Percentiles rank a stretch among this genome's conserved stretches.
These are phyloP conservation scores for Kokia cookei DNA, from an alignment of 441 rosid genomes.

Conservation along the genomic window DNA sequence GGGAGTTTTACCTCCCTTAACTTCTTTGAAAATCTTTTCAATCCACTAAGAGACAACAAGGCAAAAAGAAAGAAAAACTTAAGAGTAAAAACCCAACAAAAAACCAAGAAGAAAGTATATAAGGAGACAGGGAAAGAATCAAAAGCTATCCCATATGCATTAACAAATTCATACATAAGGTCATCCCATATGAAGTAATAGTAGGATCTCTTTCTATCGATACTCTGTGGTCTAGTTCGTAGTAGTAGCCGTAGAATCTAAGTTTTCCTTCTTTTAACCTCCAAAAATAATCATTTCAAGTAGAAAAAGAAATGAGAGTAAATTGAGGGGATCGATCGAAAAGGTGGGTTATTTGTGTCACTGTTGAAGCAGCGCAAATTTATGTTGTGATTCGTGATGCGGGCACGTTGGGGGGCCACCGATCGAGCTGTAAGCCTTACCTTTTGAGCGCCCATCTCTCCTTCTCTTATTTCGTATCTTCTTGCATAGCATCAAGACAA, in stretches of 20 bases:
- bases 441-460: conserved; percentile 4
- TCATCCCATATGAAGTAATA: neutral
- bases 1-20: neutral
- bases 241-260: neutral
- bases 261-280: neutral
- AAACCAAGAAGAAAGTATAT: conserved; percentile 21
- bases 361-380: neutral
- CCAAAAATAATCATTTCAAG: neutral
- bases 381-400: neutral
- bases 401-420: neutral
- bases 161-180: neutral
- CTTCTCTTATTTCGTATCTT: conserved; percentile 32
- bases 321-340: neutral
- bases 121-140: conserved; percentile 39
- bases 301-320: neutral
- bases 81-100: conserved; percentile 15
- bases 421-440: neutral
- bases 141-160: conserved; percentile 7
- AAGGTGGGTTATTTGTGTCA: neutral
- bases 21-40: neutral
- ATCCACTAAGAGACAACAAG: conserved; percentile 5
- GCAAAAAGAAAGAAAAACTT: conserved; percentile 1
- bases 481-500: conserved; percentile 31
- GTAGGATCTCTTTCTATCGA: neutral
- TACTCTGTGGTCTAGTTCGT: neutral